phyloP scores from a whole-genome alignment of 768 basidiomycete genomes.

The Holtermannia corniformis region DNA sequence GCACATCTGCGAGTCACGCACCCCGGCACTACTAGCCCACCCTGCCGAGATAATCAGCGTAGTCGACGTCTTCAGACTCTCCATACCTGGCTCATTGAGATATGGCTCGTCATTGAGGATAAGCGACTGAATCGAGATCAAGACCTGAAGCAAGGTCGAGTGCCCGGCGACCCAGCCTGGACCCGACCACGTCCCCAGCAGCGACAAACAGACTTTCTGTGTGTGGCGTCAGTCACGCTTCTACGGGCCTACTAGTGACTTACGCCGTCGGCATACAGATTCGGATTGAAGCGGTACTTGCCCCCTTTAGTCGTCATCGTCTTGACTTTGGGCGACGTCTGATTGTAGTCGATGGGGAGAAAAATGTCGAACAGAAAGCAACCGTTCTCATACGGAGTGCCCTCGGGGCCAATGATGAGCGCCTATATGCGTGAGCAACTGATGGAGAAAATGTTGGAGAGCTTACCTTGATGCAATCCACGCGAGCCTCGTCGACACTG shows the following conservation, averaged over 20 bases:
- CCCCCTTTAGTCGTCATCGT: conserved; percentile 48
- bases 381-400: conserved; percentile 85
- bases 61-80: background rate
- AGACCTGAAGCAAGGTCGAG: conserved; percentile 79
- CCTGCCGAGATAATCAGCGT: conserved; percentile 6
- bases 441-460: no score
- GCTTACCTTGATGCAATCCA: conserved; percentile 78
- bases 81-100: conserved; percentile 77
- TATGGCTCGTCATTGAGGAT: conserved; percentile 91
- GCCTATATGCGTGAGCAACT: conserved; percentile 30
- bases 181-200: conserved; percentile 85
- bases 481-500: conserved; percentile 75
- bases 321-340: conserved; percentile 67
- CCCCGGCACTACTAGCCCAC: conserved; percentile 15
- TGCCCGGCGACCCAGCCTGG: conserved; percentile 89
- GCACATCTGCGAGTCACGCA: conserved; percentile 2
- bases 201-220: conserved; percentile 76
- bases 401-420: conserved; percentile 70
- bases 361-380: conserved; percentile 88
- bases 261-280: conserved; percentile 60
- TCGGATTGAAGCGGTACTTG: conserved; percentile 70
- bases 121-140: conserved; percentile 94
- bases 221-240: conserved; percentile 47
- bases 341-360: conserved; percentile 68
- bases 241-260: conserved; percentile 2